phyloP scores from a whole-genome alignment of 2,329 filamentous ascomycete species.

The Grosmannia penicillata region DNA sequence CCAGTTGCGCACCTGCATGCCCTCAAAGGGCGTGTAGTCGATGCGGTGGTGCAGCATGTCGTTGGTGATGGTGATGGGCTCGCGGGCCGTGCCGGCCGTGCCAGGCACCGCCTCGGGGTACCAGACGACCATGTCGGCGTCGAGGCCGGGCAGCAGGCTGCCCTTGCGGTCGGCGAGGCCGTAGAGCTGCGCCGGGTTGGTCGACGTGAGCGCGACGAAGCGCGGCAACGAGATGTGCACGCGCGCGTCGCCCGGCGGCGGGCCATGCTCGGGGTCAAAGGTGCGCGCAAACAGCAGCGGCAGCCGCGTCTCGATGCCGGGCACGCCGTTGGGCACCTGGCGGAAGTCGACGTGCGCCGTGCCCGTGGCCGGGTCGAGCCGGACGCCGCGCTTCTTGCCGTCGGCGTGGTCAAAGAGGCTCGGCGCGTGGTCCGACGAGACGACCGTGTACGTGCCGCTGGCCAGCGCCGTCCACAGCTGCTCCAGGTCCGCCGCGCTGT shows the following conservation, averaged over 20 bases:
- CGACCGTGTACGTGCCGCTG: constrained; percentile 39
- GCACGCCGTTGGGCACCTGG: constrained; percentile 41
- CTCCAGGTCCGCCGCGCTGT: constrained; percentile 26
- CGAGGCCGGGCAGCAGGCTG: constrained; percentile 30
- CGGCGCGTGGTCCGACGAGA: constrained; percentile 33
- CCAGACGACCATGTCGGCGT: constrained; percentile 46
- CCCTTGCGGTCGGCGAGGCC: constrained; percentile 36
- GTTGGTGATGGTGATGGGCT: constrained; percentile 18
- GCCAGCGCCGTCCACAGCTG: constrained; percentile 34
- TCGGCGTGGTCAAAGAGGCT: constrained; percentile 28
- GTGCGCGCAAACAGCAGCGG: constrained; percentile 26
- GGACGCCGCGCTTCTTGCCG: constrained; percentile 12
- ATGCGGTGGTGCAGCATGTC: constrained; percentile 42
- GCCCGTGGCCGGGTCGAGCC: not conserved
- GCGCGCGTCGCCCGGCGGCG: constrained; percentile 7
- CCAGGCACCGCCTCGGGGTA: constrained; percentile 24
- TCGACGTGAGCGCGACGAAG: constrained; percentile 38
- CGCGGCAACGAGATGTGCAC: constrained; percentile 26
- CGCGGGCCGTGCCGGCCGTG: too few species aligned
- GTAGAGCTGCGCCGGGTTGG: constrained; percentile 42
- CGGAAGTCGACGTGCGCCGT: constrained; percentile 22
- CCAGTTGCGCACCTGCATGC: constrained; percentile 40
- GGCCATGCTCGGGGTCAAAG: constrained; percentile 2
- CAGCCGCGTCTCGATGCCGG: constrained; percentile 41
- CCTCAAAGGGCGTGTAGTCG: constrained; percentile 49